Percentiles rank a stretch among this genome's conserved stretches.
These are phyloP conservation scores for Fusarium piperis DNA, from an alignment of 2,329 filamentous ascomycete genomes.

Conservation along the genomic window DNA sequence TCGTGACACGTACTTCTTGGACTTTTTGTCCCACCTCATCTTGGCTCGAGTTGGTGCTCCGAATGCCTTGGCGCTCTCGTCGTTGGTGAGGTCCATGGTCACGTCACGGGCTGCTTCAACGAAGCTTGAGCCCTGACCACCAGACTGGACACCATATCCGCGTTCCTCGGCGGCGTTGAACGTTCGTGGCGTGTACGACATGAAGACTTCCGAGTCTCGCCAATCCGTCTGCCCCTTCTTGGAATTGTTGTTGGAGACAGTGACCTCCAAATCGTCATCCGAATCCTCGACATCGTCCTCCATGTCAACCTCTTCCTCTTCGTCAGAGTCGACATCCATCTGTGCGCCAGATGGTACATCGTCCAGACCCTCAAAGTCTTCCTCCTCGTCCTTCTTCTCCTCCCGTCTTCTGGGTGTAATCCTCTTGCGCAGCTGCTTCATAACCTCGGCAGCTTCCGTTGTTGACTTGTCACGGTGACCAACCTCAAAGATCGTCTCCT, in stretches of 20 bases:
- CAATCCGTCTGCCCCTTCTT: constrained; percentile 70
- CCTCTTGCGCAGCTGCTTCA: constrained; percentile 76
- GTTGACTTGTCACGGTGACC: constrained; percentile 75
- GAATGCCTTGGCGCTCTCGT: constrained; percentile 84
- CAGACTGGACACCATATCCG: constrained; percentile 91
- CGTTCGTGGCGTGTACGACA: constrained; percentile 90
- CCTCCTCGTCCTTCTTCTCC: constrained; percentile 54
- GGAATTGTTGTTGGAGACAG: constrained; percentile 69
- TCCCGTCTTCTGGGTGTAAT: constrained; percentile 68
- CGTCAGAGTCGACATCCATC: constrained; percentile 41
- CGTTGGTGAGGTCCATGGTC: constrained; percentile 92
- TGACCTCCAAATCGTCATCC: constrained; percentile 75
- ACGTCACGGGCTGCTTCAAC: constrained; percentile 85
- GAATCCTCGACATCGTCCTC: constrained; percentile 61
- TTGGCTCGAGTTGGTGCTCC: constrained; percentile 77
- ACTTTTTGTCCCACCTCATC: constrained; percentile 97
- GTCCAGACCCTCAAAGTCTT: constrained; percentile 45
- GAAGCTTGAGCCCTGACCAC: constrained; percentile 80
- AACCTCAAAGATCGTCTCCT: constrained; percentile 97
- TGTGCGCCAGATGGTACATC: constrained; percentile 48
- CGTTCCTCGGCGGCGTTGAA: constrained; percentile 87
- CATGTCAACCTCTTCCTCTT: constrained; percentile 45
- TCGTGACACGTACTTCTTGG: constrained; percentile 91
- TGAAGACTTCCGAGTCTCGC: constrained; percentile 91
- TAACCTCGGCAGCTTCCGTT: constrained; percentile 76